Evolutionary conservation across 2,329 filamentous ascomycete genomes (phyloP), one percentile per base, ranked within the genome.

Genomic region (Colletotrichum aenigma): DNA sequence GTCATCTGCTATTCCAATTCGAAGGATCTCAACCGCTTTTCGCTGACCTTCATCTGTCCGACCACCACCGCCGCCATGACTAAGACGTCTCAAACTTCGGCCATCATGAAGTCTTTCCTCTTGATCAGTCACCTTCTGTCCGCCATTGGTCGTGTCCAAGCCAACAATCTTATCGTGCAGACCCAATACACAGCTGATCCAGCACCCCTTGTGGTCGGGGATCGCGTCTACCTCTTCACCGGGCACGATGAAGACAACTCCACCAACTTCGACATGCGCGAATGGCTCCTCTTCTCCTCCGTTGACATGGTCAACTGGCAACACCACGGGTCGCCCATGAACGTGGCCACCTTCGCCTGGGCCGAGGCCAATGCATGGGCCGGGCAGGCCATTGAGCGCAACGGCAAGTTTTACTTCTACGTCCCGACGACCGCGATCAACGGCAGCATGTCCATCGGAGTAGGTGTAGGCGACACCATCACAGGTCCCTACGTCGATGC

Each of bases 271-370:
- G 75, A 76, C 71, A 83, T 83, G 81, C 77, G 77, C 9, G 80
- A 84, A 73, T 84, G 82, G 83, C 81, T 77, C 4, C 78, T 84
- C 26, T 84, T 79, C 76, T 84, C 83, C 15, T 78, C 82, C 2
- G 72, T 77, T 4, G 83, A 85, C 72, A 82, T 84, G 80, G 82
- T 75, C 56, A 85, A 84, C 77, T 84, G 83, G 83, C 79, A 79
- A 18, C 78, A 83, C 72, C 79, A 80, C 61, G 82, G 81, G 60
- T 60, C 70, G 2, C 76, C 79, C 62, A 75, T 81, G 76, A 71
- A 71, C 75, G 77, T 84, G 2, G 62, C 71, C 9, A 82, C 80
- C 2, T 85, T 85, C 74, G 70, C 70, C 48, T 85, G 83, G 83
- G 83, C 83, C 13, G 77, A 76, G n/a, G 75, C 71, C n/a, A 79